A percentile compares a stretch with the other conserved stretches of the same genome.
Conservation (phyloP, 306 rosid species). For the Corylus americana region DNA sequence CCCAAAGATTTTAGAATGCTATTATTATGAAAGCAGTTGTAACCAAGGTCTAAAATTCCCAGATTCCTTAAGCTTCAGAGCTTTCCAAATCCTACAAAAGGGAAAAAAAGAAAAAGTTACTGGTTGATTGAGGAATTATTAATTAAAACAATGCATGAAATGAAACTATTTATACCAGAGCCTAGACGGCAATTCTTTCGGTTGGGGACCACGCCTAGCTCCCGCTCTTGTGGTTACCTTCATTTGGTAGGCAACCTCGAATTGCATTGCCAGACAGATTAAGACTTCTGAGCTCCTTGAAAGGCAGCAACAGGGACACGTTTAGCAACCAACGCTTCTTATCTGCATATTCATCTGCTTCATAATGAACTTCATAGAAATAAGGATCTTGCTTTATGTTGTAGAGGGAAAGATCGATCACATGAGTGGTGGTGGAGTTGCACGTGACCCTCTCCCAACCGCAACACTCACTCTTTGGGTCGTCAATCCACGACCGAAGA, state of each 20-base stretch:
- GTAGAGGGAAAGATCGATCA: too few relatives aligned
- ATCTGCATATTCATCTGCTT: neutral
- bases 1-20: conserved; percentile 11
- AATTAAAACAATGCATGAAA: too few relatives aligned
- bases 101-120: neutral
- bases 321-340: neutral
- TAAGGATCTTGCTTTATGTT: too few relatives aligned
- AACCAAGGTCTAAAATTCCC: conserved; percentile 6
- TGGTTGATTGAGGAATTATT: too few relatives aligned
- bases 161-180: too few relatives aligned
- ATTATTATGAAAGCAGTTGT: neutral
- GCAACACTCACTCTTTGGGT: too few relatives aligned
- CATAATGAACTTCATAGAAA: neutral
- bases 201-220: too few relatives aligned
- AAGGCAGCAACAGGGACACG: neutral
- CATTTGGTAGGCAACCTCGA: neutral
- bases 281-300: neutral
- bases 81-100: neutral
- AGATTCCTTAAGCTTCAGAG: neutral
- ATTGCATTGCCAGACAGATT: neutral
- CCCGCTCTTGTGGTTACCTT: neutral
- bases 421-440: too few relatives aligned
- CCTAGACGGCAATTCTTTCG: too few relatives aligned
- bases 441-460: too few relatives aligned
- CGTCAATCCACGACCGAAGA: neutral